Evolutionary conservation across 164 flowering plant species (phyloP), one percentile per base, ranked within the genome.

Genomic region (Macadamia tetraphylla): DNA sequence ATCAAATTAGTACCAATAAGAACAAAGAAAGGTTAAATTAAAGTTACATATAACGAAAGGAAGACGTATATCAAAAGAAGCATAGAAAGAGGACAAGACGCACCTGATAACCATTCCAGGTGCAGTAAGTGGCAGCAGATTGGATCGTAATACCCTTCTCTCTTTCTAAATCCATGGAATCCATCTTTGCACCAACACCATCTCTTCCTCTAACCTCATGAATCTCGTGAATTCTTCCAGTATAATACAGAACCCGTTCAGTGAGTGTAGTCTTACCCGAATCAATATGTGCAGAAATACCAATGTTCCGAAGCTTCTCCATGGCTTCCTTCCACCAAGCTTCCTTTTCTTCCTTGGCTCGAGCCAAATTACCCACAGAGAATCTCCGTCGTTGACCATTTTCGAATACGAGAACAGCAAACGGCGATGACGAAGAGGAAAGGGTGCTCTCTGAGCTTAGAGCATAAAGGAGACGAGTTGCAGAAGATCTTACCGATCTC

Each of bases 171-270:
- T 94, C 99, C 99, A 94, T 94, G 61, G 98, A 92, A 73, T 94
- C 99, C 99, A 94, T 94, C 85, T 94, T 94, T 8, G 99, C 99
- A 0, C 98, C 99, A 14, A 92, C 97, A 0, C 98, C 99, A 64
- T 94, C 99, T 62, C 84, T 82, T 18, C 99, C 99, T 67, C 98
- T 73, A 32, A 92, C 99, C 75, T 92, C 99, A 58, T 94, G 99
- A 35, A 94, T 94, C 86, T 94, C 99, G 62, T 94, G 98, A 52
- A 94, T 92, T 68, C 85, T 73, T 4, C 98, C 99, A 10, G 98
- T 92, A 72, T 92, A 94, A 60, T n/a, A 94, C 70, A 94, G 73
- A 3, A 94, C 68, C 58, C 99, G 63, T 80, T 94, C 99, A 3
- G 99, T 94, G 13, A 94, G 82, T 31, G 98, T 94, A 10, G 99